Evolutionary conservation across 202 grass and related monocot genomes (phyloP).

Genomic region (Brachypodium distachyon): DNA sequence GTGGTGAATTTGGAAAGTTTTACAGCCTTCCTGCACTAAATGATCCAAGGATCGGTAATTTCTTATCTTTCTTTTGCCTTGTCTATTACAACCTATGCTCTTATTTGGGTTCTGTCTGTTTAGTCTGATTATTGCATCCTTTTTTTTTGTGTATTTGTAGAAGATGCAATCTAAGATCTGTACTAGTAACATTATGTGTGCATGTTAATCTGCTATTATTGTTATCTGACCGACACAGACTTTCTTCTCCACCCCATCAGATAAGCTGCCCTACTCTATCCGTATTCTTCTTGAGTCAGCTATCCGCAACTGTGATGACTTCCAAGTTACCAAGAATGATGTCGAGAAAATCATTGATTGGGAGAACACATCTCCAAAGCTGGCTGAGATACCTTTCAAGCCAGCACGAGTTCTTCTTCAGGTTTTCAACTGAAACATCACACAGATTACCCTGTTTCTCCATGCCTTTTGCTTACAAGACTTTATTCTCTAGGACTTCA

Average conservation of each 20-base stretch:
- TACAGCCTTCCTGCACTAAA: constrained; percentile 76
- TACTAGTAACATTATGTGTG: not conserved
- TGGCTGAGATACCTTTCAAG: constrained; percentile 88
- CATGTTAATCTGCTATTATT: constrained; percentile 1
- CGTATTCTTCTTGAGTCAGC: constrained; percentile 81
- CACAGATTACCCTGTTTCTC: not conserved
- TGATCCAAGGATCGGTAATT: constrained; percentile 86
- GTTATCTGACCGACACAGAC: not conserved
- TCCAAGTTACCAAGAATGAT: constrained; percentile 71
- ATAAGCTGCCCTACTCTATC: constrained; percentile 83
- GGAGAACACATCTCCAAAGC: constrained; percentile 82
- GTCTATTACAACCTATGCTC: not conserved
- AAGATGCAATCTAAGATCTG: not conserved
- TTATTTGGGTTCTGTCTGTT: not conserved
- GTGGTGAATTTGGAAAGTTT: constrained; percentile 91
- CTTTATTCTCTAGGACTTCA: constrained; percentile 58
- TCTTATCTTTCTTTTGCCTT: not conserved
- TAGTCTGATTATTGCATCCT: not conserved
- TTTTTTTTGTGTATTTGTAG: not conserved
- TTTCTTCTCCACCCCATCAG: constrained; percentile 36
- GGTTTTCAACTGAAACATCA: constrained; percentile 31
- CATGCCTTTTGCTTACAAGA: constrained; percentile 7
- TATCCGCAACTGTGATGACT: constrained; percentile 90
- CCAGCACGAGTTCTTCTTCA: constrained; percentile 94
- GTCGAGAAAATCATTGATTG: constrained; percentile 95